Evolutionary conservation across 495 filamentous ascomycete genomes (phyloP).

Genomic region (Tuber calosporum): DNA sequence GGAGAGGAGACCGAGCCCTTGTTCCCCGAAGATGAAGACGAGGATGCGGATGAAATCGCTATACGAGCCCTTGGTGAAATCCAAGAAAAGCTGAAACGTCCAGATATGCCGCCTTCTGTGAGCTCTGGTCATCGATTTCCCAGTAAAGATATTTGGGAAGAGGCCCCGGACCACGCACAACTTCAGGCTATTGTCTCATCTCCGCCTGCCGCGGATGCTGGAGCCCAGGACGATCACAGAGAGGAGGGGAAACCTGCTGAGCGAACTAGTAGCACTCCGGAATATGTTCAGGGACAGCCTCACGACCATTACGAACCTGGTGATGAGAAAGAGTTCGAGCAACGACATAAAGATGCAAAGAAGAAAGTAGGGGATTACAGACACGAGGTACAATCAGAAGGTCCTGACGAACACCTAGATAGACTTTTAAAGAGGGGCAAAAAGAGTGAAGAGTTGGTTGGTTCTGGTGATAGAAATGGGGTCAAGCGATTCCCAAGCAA

Average conservation of each 20-base stretch:
- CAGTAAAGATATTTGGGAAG: constrained; percentile 93
- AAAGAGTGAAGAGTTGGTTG: constrained; percentile 42
- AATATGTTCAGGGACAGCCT: constrained; percentile 36
- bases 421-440: constrained; percentile 47
- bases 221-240: constrained; percentile 50
- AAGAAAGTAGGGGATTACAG: constrained; percentile 45
- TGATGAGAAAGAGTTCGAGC: constrained; percentile 41
- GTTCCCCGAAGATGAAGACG: constrained; percentile 77
- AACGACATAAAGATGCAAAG: constrained; percentile 38
- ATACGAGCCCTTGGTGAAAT: constrained; percentile 16
- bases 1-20: constrained; percentile 93
- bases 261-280: constrained; percentile 29
- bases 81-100: constrained; percentile 56
- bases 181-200: constrained; percentile 78
- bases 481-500: constrained; percentile 78
- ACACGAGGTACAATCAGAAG: constrained; percentile 24
- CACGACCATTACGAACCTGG: constrained; percentile 44
- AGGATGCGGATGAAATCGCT: constrained; percentile 46
- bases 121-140: constrained; percentile 63
- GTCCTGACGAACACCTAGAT: constrained; percentile 42
- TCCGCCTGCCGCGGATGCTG: constrained; percentile 54
- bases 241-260: constrained; percentile 46
- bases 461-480: constrained; percentile 44
- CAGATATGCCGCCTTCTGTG: constrained; percentile 50
- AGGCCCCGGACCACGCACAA: constrained; percentile 80